Percentiles rank a stretch among this genome's conserved stretches.
Conservation (phyloP, 164 flowering plant genomes). For the Chimonanthus salicifolius region DNA sequence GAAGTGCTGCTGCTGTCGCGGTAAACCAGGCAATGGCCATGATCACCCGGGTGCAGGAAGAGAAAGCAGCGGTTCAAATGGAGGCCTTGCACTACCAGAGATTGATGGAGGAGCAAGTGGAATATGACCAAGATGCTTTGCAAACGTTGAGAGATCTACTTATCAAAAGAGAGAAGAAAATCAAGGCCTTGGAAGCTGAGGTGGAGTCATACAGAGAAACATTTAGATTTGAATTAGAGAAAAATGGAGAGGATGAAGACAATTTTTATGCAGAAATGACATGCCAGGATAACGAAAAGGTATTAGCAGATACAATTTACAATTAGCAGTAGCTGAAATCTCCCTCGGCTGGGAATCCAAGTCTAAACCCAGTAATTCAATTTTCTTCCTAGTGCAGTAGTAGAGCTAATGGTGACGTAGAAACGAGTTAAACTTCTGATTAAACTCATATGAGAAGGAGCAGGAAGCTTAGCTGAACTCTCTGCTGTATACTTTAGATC, state of each 20-base stretch:
- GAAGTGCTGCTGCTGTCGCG: slow-evolving; percentile 77
- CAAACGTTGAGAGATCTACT: slow-evolving; percentile 50
- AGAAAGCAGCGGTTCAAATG: slow-evolving; percentile 84
- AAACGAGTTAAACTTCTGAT: not conserved
- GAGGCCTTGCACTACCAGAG: slow-evolving; percentile 89
- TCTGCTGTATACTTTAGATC: not conserved
- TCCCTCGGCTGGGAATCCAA: not conserved
- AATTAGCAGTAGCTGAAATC: not conserved
- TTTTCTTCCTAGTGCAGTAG: not conserved
- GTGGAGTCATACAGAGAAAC: slow-evolving; percentile 38
- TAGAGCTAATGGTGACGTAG: not conserved
- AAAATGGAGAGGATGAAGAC: not conserved
- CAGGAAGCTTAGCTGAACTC: not conserved
- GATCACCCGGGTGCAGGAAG: slow-evolving; percentile 82
- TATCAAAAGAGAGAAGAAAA: slow-evolving; percentile 50
- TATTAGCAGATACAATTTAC: not conserved
- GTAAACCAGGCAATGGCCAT: slow-evolving; percentile 92
- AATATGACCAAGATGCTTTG: slow-evolving; percentile 72
- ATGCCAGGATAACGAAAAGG: not conserved
- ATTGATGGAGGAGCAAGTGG: slow-evolving; percentile 95
- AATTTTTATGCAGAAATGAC: not conserved
- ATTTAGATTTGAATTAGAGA: slow-evolving; percentile 1
- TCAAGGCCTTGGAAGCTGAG: slow-evolving; percentile 51
- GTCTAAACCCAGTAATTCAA: not conserved
- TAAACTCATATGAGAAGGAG: not conserved